Evolutionary conservation across 2,329 filamentous ascomycete species (phyloP), one percentile per base, ranked within the genome.

Genomic region (Niveomyces coronatus): DNA sequence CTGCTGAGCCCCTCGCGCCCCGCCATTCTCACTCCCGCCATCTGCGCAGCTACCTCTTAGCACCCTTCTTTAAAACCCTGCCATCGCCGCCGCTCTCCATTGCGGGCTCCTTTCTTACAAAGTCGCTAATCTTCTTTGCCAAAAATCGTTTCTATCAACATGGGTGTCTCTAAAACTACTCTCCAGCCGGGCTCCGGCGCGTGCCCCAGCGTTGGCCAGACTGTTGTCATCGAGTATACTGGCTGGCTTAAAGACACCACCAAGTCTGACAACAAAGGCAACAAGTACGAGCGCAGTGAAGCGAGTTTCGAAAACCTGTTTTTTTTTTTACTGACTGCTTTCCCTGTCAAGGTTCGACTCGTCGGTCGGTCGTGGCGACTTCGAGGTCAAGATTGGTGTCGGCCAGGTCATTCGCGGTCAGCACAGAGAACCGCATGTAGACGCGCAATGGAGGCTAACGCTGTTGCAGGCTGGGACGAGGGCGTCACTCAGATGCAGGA

Each of bases 151-250:
- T 41, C 43, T 40, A 46, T 46, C 60, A 70, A 45, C 52, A 87
- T 87, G 82, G 80, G 72, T 60, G 84, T 94, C 53, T 71, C 67
- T 43, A 93, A 86, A 70, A 71, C 69, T 35, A 61, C 74, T 46
- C 58, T 79, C 50, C 54, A 63, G 24, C 61, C 72, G 45, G 88
- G 89, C 53, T 70, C 71, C 53, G 69, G 70, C 41, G 58, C 76
- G 52, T 67, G 62, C 47, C 84, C 89, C 41, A 55, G 63, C 47
- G 52, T 55, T 13, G 82, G 85, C 48, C 78, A 95, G 58, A 75
- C 64, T 18, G 85, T 96, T 54, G 76, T 74, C 54, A 94, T 96
- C 56, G 77, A 91, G 64, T 96, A 96, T 72, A 91, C 82, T 29
- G 91, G 91, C 52, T 94, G 70, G 64, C 71, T 96, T 46, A 83